phyloP scores from a whole-genome alignment of 352 stramenopile species.

The Phytophthora pluvialis region DNA sequence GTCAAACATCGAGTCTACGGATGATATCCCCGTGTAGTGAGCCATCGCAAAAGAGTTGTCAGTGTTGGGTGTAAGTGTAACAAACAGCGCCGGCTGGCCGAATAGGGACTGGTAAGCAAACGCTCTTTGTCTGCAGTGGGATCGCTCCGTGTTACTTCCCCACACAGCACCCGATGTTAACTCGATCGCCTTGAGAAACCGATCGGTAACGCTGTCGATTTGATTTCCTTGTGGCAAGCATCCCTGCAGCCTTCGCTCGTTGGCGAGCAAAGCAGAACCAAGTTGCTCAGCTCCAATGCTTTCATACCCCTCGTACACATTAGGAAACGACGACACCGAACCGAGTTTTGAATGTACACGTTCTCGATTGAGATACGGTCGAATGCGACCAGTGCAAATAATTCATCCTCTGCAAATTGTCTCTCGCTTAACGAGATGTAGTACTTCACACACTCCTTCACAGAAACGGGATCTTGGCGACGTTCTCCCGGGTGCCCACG shows the following conservation, averaged over 20 bases:
- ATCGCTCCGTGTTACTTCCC: constrained; percentile 2
- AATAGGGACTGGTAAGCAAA: not conserved
- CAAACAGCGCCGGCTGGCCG: constrained; percentile 1
- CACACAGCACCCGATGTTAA: not conserved
- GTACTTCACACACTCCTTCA: constrained; percentile 2
- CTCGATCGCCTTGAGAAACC: not conserved
- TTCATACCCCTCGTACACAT: not conserved
- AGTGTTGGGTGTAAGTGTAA: constrained; percentile 1
- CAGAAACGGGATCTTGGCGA: not conserved
- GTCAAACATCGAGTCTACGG: not conserved
- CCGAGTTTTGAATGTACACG: constrained; percentile 12
- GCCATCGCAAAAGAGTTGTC: constrained; percentile 1
- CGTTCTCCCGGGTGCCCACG: constrained; percentile 2
- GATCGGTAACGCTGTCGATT: not conserved
- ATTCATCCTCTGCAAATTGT: too few species aligned
- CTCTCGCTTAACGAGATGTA: constrained; percentile 3
- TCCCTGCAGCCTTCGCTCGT: constrained; percentile 1
- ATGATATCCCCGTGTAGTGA: not conserved
- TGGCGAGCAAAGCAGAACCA: not conserved
- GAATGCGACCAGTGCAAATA: too few species aligned
- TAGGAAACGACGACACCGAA: not conserved
- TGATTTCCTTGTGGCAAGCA: not conserved
- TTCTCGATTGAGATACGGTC: too few species aligned
- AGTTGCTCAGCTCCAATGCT: constrained; percentile 2
- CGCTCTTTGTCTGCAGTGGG: not conserved